Conservation (phyloP, 148 eudicot genomes). For the Polygonum aviculare region DNA sequence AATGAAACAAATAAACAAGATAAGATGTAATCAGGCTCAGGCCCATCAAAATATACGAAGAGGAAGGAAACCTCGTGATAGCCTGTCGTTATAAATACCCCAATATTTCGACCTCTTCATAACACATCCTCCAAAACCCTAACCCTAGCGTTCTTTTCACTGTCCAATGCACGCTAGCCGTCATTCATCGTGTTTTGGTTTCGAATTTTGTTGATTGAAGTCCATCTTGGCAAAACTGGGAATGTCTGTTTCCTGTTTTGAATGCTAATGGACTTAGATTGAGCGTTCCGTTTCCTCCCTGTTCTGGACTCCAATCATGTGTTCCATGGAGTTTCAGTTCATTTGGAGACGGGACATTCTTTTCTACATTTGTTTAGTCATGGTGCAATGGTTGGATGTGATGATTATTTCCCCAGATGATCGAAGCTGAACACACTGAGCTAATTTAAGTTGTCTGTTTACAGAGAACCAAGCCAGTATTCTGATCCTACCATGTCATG, state of each 20-base stretch:
- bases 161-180: too few relatives aligned
- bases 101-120: background rate
- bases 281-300: background rate
- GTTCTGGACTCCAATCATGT: background rate
- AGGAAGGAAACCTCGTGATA: too few relatives aligned
- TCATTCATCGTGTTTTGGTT: too few relatives aligned
- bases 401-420: slow-evolving; percentile 29
- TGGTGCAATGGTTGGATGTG: slow-evolving; percentile 15
- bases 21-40: background rate
- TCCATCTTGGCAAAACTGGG: slow-evolving; percentile 9
- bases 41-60: background rate
- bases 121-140: background rate
- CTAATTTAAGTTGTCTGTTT: slow-evolving; percentile 7
- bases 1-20: too few relatives aligned
- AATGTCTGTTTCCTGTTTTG: background rate
- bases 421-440: slow-evolving; percentile 24
- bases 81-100: background rate
- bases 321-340: background rate
- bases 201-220: background rate
- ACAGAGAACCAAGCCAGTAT: slow-evolving; percentile 22
- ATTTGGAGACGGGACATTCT: background rate
- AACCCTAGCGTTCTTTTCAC: background rate
- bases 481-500: slow-evolving; percentile 14
- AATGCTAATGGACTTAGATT: slow-evolving; percentile 6
- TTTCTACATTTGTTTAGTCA: background rate